Evolutionary conservation across 768 basidiomycete genomes (phyloP), one percentile per base, ranked within the genome.

Genomic region (Termitomyces sp.): DNA sequence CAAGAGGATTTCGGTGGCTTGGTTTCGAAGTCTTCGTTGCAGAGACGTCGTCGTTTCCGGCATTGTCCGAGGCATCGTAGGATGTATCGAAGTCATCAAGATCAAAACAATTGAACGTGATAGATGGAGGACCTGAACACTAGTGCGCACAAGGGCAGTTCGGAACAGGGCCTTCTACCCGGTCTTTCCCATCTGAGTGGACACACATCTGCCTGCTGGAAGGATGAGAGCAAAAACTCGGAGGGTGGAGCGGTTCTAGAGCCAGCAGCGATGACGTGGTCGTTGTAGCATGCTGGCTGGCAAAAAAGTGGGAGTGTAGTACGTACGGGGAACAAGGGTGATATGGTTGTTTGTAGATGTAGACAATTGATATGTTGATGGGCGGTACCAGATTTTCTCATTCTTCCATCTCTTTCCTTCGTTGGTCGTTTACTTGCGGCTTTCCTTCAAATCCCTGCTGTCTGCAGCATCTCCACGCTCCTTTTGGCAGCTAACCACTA

Each of bases 401-500:
- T 57, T 44, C 46, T 57, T 12, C 42, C 43, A 57, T 57, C 43
- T 52, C 19, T 14, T 38, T 37, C 45, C 43, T 32, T 40, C 21
- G 56, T 52, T 35, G 29, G 47, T 27, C 55, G 46, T 49, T 2
- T 51, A 5, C 17, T n/a, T 32, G 38, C 42, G 50, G 34, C 56
- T 61, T 43, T 19, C 47, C 52, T 25, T n/a, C 19, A 2, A 19
- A n/a, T 27, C 40, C 17, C n/a, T 51, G 44, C 57, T 56, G 19
- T 41, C 7, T 53, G 45, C 37, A 60, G 58, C 54, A 48, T 35
- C 40, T 45, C 53, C 61, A 60, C 62, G 53, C 56, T 62, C 59
- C 32, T 62, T 65, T 41, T 44, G 54, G 59, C 63, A 58, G 56
- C 56, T 57, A 58, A 52, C 31, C 34, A n/a, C 35, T 55, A 60